These are phyloP conservation scores for Ormosia semicastrata DNA, from an alignment of 306 rosid species.

Conservation along the genomic window DNA sequence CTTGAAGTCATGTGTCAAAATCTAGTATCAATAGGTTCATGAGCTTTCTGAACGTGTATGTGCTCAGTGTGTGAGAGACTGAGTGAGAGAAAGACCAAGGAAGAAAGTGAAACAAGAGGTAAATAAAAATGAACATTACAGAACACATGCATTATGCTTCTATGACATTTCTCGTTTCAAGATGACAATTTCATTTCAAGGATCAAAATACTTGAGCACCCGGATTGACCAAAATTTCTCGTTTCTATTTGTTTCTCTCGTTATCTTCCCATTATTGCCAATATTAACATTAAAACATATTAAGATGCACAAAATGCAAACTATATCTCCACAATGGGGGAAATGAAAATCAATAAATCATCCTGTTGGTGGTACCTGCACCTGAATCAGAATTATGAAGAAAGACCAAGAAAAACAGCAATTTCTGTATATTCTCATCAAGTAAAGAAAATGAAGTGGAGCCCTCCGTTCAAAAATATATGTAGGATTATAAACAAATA, in stretches of 20 bases:
- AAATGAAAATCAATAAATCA: background rate
- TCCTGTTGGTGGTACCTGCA: constrained; percentile 18
- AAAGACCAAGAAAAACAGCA: constrained; percentile 6
- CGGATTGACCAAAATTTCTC: background rate
- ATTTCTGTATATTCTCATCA: constrained; percentile 23
- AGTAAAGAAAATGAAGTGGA: constrained; percentile 20
- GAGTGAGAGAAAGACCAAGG: background rate
- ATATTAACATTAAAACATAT: background rate
- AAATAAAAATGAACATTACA: background rate
- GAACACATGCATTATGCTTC: background rate
- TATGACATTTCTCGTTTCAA: background rate
- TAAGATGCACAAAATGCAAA: background rate
- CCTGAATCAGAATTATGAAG: background rate
- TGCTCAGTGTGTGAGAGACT: background rate
- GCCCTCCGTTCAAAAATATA: constrained; percentile 42
- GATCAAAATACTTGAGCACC: background rate
- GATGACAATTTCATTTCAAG: background rate
- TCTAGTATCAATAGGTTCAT: background rate
- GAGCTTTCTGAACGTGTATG: background rate
- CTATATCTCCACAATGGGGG: background rate
- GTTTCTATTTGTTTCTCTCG: background rate
- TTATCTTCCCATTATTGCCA: background rate
- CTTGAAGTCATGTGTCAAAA: background rate
- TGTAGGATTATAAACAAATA: constrained; percentile 4
- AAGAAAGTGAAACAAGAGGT: background rate